phyloP scores from a whole-genome alignment of 2,329 filamentous ascomycete genomes.

The Fusarium stilboides region DNA sequence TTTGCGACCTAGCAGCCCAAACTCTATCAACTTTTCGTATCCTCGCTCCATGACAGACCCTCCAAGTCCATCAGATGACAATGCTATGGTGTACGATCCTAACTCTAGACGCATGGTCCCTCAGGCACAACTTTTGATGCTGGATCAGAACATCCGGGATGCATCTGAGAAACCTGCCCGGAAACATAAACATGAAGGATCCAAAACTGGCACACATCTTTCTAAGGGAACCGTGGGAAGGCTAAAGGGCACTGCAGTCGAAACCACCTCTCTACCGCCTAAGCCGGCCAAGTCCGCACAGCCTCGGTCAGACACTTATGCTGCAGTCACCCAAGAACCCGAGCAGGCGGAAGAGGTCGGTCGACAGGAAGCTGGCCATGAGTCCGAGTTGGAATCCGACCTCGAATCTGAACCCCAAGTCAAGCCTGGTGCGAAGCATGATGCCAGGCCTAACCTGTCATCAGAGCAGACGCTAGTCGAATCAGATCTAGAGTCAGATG shows the following conservation, averaged over 20 bases:
- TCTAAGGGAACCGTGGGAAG: slow-evolving; percentile 69
- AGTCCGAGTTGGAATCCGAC: slow-evolving; percentile 26
- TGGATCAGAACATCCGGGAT: slow-evolving; percentile 60
- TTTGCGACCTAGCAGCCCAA: slow-evolving; percentile 61
- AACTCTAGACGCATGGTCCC: slow-evolving; percentile 76
- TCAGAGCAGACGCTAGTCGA: slow-evolving; percentile 20
- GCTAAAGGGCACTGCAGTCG: slow-evolving; percentile 64
- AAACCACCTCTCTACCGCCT: slow-evolving; percentile 39
- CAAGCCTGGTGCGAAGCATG: slow-evolving; percentile 4
- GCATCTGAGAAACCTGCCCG: slow-evolving; percentile 57
- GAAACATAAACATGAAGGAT: slow-evolving; percentile 59
- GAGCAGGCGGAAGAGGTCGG: slow-evolving; percentile 8
- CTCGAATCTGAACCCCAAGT: slow-evolving; percentile 25
- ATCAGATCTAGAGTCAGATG: slow-evolving; percentile 15
- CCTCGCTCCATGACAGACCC: slow-evolving; percentile 64
- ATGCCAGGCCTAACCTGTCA: background rate
- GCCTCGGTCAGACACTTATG: slow-evolving; percentile 1
- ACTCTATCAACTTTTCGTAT: slow-evolving; percentile 73
- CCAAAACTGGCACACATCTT: slow-evolving; percentile 62
- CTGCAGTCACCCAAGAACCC: slow-evolving; percentile 8
- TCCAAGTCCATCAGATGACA: slow-evolving; percentile 52
- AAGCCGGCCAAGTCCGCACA: slow-evolving; percentile 49
- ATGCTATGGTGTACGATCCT: slow-evolving; percentile 73
- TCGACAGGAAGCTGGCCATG: slow-evolving; percentile 9
- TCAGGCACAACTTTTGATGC: slow-evolving; percentile 59